phyloP scores from a whole-genome alignment of 352 stramenopile genomes.

The Phytophthora ramorum region DNA sequence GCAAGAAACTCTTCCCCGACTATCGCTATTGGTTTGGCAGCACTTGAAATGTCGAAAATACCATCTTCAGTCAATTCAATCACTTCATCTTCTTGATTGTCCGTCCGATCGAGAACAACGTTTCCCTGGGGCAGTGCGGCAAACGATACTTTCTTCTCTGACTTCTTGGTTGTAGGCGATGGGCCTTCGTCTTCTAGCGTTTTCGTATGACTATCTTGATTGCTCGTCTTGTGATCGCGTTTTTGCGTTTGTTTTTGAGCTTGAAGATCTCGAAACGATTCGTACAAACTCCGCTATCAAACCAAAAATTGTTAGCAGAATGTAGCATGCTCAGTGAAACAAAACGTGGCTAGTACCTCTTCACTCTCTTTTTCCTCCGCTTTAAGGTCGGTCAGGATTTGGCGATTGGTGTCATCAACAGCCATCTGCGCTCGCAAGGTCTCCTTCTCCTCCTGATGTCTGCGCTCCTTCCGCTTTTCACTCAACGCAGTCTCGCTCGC shows the following conservation, averaged over 20 bases:
- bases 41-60: constrained; percentile 52
- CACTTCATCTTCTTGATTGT: constrained; percentile 32
- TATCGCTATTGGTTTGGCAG: background rate
- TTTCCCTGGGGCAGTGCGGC: constrained; percentile 19
- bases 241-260: constrained; percentile 16
- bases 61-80: constrained; percentile 65
- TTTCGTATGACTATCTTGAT: constrained; percentile 7
- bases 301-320: background rate
- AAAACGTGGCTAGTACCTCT: constrained; percentile 47
- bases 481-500: constrained; percentile 45
- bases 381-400: constrained; percentile 78
- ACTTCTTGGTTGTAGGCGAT: constrained; percentile 5
- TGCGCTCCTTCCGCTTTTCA: constrained; percentile 60
- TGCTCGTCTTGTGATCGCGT: constrained; percentile 13
- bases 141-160: constrained; percentile 55
- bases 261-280: constrained; percentile 67
- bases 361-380: constrained; percentile 79
- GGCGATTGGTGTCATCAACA: constrained; percentile 76
- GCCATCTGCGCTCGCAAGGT: constrained; percentile 84
- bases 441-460: constrained; percentile 74
- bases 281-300: constrained; percentile 68
- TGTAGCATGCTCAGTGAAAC: background rate
- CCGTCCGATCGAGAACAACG: background rate
- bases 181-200: background rate
- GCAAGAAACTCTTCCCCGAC: constrained; percentile 2